Evolutionary conservation across 495 filamentous ascomycete genomes (phyloP).

Genomic region (Lophiotrema nucula): DNA sequence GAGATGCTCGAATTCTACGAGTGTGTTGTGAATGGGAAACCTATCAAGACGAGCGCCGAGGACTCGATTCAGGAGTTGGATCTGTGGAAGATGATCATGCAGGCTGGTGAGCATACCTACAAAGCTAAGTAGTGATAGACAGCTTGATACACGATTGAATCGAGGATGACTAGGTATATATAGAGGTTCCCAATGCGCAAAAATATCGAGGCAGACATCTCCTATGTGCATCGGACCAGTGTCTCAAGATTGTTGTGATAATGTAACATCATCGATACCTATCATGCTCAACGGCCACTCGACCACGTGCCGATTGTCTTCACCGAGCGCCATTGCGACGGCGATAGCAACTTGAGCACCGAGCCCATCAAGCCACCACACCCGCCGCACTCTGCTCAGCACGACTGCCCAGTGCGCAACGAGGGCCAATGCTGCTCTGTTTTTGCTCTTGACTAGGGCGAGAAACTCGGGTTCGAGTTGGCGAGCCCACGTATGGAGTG

Average conservation of each 20-base stretch:
- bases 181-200: too few species aligned
- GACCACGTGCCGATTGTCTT: slow-evolving; percentile 23
- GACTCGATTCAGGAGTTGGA: slow-evolving; percentile 54
- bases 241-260: too few species aligned
- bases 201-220: too few species aligned
- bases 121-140: too few species aligned
- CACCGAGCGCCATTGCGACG: slow-evolving; percentile 19
- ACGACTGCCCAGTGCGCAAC: slow-evolving; percentile 29
- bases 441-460: slow-evolving; percentile 11
- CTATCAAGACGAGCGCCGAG: slow-evolving; percentile 50
- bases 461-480: slow-evolving; percentile 19
- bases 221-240: too few species aligned
- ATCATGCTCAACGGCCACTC: slow-evolving; percentile 18
- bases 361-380: slow-evolving; percentile 29
- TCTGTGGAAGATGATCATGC: slow-evolving; percentile 43
- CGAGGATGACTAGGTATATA: too few species aligned
- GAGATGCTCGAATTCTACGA: slow-evolving; percentile 52
- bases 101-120: background rate
- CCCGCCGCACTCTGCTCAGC: slow-evolving; percentile 7
- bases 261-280: slow-evolving; percentile 19
- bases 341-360: slow-evolving; percentile 16
- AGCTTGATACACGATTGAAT: too few species aligned
- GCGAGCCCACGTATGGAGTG: slow-evolving; percentile 22
- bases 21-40: slow-evolving; percentile 44
- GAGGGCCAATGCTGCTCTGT: slow-evolving; percentile 24